Base-by-base conservation (phyloP, 805 yeast genomes). In the Candida pini region DNA sequence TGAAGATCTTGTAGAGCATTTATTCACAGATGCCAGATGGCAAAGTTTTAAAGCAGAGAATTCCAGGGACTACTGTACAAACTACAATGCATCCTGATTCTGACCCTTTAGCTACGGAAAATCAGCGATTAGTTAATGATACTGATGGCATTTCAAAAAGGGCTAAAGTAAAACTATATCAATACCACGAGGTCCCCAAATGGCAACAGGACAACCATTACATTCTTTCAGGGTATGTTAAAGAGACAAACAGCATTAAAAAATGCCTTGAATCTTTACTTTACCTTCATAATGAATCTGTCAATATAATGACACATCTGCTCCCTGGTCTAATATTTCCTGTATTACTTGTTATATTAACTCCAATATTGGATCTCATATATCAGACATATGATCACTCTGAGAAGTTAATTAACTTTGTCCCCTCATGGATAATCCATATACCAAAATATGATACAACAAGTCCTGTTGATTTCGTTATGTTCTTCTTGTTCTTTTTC, bases 151-250 rank as follows among this genome's bases (percentile, higher is more conserved):
- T n/a, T n/a, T n/a, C n/a, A n/a, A n/a, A n/a, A n/a, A n/a, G n/a
- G n/a, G n/a, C 25, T 27, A 26, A 22, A 31, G 26, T 26, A 14
- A 39, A 20, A 29, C 43, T 55, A 28, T 48, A 43, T 33, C 26
- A 31, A 4, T 71, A 57, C 46, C 64, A 69, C 35, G 75, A 74
- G 43, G 45, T 74, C 6, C 74, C 73, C 20, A 54, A 51, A 9
- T 74, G 81, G 81, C 80, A 73, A 43, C 63, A 69, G 45, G 81
- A 74, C 41, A 74, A 74, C 42, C 74, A 72, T 42, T 73, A 47
- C 40, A 73, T 74, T 12, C 45, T 60, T 12, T 57, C 70, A 0
- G 77, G 78, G 0, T 74, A 74, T 43, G 76, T 74, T 18, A 56
- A 49, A 36, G 72, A 64, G 39, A 73, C 78, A 1, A 43, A 52